Evolutionary conservation across 2,329 filamentous ascomycete species (phyloP), one percentile per base, ranked within the genome.

Genomic region (Diaporthe citriasiana): DNA sequence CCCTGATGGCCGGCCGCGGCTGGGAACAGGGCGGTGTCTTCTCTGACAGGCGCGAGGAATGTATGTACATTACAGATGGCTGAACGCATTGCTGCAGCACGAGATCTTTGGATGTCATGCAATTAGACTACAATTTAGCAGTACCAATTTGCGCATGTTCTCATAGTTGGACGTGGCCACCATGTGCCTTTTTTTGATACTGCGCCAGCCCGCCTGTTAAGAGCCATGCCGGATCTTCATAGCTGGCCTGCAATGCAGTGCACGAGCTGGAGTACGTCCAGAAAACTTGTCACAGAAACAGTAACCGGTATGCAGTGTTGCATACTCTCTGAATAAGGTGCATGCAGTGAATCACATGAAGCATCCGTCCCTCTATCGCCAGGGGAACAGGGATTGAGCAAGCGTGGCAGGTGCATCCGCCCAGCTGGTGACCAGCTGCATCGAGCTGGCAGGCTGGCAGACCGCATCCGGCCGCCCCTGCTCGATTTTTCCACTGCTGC

Each of bases 11-110:
- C 35, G 56, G 57, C 40, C 38, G 40, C 15, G n/a, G 35, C 25
- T 66, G 51, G 57, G 9, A 38, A 30, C 70, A 19, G 60, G 45
- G 30, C 45, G 60, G 45, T 51, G 60, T 70, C 60, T 40, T 73
- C 57, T 22, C 45, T 50, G 45, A 22, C 33, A 35, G 51, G 51
- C 4, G 22, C 33, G 33, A 25, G 30, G 10, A 22, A 59, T 73
- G 71, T 70, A 59, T 73, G 71, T 70, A 75, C 22, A 73, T 47
- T 66, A 73, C 51, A n/a, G 15, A 33, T 45, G 50, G 50, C 25
- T 35, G 51, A 13, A 59, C 19, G 12, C 25, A 70, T 25, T 25
- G 63, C 33, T 51, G 30, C n/a, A 38, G 47, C 33, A 53, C 15
- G 63, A 53, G 5, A 68, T 68, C 63, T 40, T 51, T 27, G 47